phyloP scores from a whole-genome alignment of 2,329 filamentous ascomycete species.

The Penicillium sp. region DNA sequence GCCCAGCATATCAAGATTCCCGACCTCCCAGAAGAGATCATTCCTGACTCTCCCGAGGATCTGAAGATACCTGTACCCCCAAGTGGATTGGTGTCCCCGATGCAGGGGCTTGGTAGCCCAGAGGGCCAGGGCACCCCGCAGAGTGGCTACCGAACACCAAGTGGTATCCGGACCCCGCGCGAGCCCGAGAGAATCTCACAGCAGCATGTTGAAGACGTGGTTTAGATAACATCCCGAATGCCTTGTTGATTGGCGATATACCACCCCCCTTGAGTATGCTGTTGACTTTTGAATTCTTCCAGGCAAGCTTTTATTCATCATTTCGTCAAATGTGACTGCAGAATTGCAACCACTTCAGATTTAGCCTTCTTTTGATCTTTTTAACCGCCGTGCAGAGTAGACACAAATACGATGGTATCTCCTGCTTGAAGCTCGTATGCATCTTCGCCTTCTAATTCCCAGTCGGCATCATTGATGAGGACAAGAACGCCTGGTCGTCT shows the following conservation, averaged over 20 bases:
- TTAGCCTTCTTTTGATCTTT: constrained; percentile 64
- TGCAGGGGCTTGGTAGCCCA: constrained; percentile 44
- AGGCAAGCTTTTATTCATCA: background rate
- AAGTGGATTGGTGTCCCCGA: constrained; percentile 50
- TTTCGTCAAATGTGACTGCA: background rate
- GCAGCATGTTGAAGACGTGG: constrained; percentile 48
- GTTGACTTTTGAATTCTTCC: background rate
- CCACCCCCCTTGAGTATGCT: background rate
- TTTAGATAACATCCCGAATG: constrained; percentile 25
- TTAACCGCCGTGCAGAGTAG: constrained; percentile 89
- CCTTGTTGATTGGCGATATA: background rate
- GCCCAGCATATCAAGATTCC: constrained; percentile 88
- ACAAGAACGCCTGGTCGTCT: constrained; percentile 95
- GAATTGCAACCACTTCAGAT: background rate
- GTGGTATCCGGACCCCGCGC: constrained; percentile 39
- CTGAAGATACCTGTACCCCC: constrained; percentile 75
- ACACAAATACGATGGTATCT: constrained; percentile 94
- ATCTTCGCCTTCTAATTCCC: constrained; percentile 96
- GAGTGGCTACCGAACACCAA: constrained; percentile 35
- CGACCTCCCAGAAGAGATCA: constrained; percentile 62
- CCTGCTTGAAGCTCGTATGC: constrained; percentile 77
- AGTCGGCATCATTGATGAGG: constrained; percentile 96
- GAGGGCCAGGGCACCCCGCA: constrained; percentile 47
- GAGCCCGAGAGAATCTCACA: constrained; percentile 47
- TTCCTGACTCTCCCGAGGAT: constrained; percentile 78